phyloP scores from a whole-genome alignment of 257 asterid species.

The Phtheirospermum japonicum region DNA sequence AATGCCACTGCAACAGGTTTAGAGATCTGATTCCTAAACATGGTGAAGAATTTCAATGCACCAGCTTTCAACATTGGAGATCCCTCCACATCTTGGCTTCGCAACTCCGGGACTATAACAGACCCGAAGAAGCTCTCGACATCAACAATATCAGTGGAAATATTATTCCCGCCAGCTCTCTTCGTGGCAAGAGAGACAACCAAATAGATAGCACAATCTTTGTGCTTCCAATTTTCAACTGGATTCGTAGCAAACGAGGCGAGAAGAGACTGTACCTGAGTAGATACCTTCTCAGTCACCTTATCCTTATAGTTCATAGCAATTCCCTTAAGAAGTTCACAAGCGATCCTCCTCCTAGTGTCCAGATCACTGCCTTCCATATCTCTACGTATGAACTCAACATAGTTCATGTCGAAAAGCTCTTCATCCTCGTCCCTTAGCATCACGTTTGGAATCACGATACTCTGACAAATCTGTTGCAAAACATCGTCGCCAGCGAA shows the following conservation, averaged over 20 bases:
- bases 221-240: slow-evolving; percentile 81
- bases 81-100: slow-evolving; percentile 65
- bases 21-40: slow-evolving; percentile 79
- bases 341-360: slow-evolving; percentile 94
- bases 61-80: slow-evolving; percentile 92
- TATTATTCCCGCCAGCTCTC: slow-evolving; percentile 70
- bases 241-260: slow-evolving; percentile 70
- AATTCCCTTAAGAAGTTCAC: slow-evolving; percentile 96
- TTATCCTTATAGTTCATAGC: slow-evolving; percentile 69
- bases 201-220: slow-evolving; percentile 88
- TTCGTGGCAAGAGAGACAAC: slow-evolving; percentile 88
- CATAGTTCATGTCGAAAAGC: slow-evolving; percentile 84
- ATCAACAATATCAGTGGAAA: slow-evolving; percentile 86
- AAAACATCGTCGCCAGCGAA: slow-evolving; percentile 71
- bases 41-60: slow-evolving; percentile 83
- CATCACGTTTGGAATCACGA: slow-evolving; percentile 95
- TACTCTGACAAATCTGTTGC: slow-evolving; percentile 76
- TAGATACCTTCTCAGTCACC: slow-evolving; percentile 69
- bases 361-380: slow-evolving; percentile 98
- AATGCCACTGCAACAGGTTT: slow-evolving; percentile 64
- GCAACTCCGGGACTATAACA: slow-evolving; percentile 89
- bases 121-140: slow-evolving; percentile 75
- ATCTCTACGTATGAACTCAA: slow-evolving; percentile 91
- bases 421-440: slow-evolving; percentile 95
- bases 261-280: slow-evolving; percentile 66